Evolutionary conservation across 2,329 filamentous ascomycete genomes (phyloP), one percentile per base, ranked within the genome.

Genomic region (Aspergillus sp.): DNA sequence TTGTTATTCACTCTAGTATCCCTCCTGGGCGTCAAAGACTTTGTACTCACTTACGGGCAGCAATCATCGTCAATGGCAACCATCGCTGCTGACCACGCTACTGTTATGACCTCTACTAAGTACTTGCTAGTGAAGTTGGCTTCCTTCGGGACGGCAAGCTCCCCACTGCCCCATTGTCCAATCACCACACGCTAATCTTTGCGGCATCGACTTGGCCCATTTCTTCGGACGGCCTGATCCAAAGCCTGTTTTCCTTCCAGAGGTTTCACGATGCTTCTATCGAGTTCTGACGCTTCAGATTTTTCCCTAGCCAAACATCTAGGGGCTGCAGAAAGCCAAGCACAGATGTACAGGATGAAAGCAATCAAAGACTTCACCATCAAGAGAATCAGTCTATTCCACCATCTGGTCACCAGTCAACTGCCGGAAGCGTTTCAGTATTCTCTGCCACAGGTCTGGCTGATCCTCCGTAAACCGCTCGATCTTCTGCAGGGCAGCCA

Each of bases 351-450:
- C 19, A 45, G 9, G 12, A 12, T 13, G 41, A 45, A 12, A 12
- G 41, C n/a, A 23, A 45, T 5, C 17, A 45, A 10, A 21, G 17
- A 21, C 19, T 21, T 9, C 23, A 12, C 9, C 17, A 5, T 21
- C 10, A 30, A 38, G 13, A 36, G 32, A 13, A 17, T n/a, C 30
- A 38, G 39, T 19, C n/a, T 25, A 21, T 39, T 21, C 23, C 51
- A 23, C 32, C 8, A 51, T 51, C 45, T 55, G 59, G 25, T 79
- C 76, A 13, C 76, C 74, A 52, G 75, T 75, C 10, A 74, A 58
- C 23, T 53, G 62, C 52, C 81, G 85, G 66, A 89, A 88, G 13
- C 71, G 70, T 9, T 61, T 59, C 62, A 86, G 63, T 17, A 84
- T 76, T 54, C 69, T 66, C 38, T 75, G 69, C 87, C 87, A 90